These are phyloP conservation scores for Chloromonas sp. DNA, from an alignment of 163 green algal species.

Conservation along the genomic window DNA sequence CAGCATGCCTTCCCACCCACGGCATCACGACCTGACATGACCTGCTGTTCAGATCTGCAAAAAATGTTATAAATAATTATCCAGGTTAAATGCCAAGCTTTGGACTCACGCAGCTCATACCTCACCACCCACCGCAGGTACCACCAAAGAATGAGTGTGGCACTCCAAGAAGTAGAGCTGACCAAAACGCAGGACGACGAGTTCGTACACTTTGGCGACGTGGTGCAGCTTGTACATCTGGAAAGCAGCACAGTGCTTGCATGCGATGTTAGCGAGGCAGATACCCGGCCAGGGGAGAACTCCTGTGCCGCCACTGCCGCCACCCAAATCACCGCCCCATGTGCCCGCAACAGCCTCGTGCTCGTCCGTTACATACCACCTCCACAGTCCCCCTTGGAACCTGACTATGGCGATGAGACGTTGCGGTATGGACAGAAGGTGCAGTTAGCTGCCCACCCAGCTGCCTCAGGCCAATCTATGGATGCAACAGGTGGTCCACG, in stretches of 20 bases:
- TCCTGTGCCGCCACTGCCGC: neutral
- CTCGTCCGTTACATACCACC: neutral
- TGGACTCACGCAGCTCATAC: neutral
- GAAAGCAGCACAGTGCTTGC: slow-evolving; percentile 8
- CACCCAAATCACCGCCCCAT: neutral
- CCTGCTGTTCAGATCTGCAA: too few species aligned
- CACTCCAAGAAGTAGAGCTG: slow-evolving; percentile 8
- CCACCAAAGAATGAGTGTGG: neutral
- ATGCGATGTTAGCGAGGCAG: slow-evolving; percentile 2
- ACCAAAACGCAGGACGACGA: neutral
- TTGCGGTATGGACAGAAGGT: slow-evolving; percentile 8
- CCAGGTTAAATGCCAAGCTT: neutral
- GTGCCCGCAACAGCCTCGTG: slow-evolving; percentile 1
- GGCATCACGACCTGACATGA: too few species aligned
- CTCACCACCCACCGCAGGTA: neutral
- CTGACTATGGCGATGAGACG: slow-evolving; percentile 1
- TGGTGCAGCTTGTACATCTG: slow-evolving; percentile 6
- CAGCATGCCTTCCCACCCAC: neutral
- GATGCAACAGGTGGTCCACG: neutral
- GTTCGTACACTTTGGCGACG: slow-evolving; percentile 7
- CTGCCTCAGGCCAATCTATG: neutral
- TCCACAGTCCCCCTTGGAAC: neutral
- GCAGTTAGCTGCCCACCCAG: neutral
- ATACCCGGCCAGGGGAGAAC: slow-evolving; percentile 1
- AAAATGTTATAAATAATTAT: too few species aligned